Conservation (phyloP, 2,329 filamentous ascomycete species). For the Zalaria sp. region DNA sequence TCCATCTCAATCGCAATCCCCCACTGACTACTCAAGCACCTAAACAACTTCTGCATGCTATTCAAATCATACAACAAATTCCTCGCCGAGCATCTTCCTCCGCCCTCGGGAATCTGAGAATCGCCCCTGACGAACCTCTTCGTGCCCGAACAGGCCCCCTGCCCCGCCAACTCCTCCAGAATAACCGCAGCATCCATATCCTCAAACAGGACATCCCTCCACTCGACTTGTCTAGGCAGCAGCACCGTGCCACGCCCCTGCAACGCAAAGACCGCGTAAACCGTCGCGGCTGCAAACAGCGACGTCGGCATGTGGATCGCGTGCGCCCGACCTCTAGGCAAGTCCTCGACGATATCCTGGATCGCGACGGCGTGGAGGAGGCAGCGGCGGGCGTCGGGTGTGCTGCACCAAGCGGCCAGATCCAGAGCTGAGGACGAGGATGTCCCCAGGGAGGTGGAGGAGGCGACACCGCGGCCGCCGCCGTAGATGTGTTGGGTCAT, state of each 20-base stretch:
- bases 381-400: conserved; percentile 24
- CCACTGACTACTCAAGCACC: conserved; percentile 30
- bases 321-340: conserved; percentile 30
- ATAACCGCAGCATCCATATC: conserved; percentile 11
- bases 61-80: conserved; percentile 34
- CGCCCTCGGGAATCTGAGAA: conserved; percentile 8
- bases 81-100: conserved; percentile 14
- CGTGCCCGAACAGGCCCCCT: conserved; percentile 20
- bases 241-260: conserved; percentile 23
- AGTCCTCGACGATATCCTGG: conserved; percentile 31
- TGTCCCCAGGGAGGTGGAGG: neutral
- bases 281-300: conserved; percentile 28
- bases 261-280: conserved; percentile 27
- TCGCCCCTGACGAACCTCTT: conserved; percentile 22
- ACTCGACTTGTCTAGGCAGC: conserved; percentile 25
- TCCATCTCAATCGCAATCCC: conserved; percentile 33
- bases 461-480: conserved; percentile 12
- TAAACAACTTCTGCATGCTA: conserved; percentile 32
- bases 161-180: conserved; percentile 11
- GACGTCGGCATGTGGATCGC: conserved; percentile 31
- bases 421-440: conserved; percentile 15
- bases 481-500: conserved; percentile 27
- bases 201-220: conserved; percentile 25
- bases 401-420: conserved; percentile 23
- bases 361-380: conserved; percentile 31